Evolutionary conservation across 257 asterid genomes (phyloP).

Genomic region (Lycium barbarum): DNA sequence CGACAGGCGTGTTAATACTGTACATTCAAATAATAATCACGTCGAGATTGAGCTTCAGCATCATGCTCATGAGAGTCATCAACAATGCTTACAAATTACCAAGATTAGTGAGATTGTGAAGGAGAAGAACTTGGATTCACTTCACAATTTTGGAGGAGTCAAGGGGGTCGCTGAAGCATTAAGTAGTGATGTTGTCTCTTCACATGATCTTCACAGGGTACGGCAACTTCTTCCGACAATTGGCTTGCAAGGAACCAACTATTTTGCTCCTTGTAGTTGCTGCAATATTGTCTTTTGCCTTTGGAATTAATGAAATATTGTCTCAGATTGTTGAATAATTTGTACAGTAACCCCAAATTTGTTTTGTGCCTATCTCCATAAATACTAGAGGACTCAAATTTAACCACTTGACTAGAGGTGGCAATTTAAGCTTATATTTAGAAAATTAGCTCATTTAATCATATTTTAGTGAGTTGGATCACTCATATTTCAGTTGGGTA

Average conservation of each 20-base stretch:
- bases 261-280: conserved; percentile 16
- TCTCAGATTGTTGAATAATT: too few species aligned
- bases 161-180: conserved; percentile 36
- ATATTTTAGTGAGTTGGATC: too few species aligned
- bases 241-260: not conserved
- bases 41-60: not conserved
- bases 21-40: not conserved
- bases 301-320: conserved; percentile 49
- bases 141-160: conserved; percentile 35
- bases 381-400: too few species aligned
- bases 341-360: too few species aligned
- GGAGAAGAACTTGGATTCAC: conserved; percentile 19
- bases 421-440: too few species aligned
- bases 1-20: not conserved
- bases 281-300: conserved; percentile 38
- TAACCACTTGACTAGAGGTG: too few species aligned
- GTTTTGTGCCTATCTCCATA: too few species aligned
- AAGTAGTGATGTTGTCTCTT: conserved; percentile 28
- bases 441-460: too few species aligned
- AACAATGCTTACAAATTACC: not conserved
- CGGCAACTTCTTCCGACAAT: not conserved
- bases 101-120: conserved; percentile 17
- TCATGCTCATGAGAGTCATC: not conserved
- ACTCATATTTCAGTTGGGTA: too few species aligned
- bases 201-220: not conserved